Base-by-base conservation (phyloP, 139 green algal genomes). In the Limnomonas spitsbergensis region DNA sequence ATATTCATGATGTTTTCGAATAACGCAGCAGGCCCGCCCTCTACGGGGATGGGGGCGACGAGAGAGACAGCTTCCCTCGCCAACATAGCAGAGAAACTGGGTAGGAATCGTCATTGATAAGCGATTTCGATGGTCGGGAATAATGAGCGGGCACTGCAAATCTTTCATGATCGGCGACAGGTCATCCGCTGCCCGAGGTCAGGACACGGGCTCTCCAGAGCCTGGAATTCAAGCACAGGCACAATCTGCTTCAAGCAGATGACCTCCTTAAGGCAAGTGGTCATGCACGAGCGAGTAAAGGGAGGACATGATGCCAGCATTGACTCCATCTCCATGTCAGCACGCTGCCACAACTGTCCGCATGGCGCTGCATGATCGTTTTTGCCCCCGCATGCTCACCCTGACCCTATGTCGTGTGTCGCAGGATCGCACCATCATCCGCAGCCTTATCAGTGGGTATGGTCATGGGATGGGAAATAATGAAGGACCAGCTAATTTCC, bases 211-310 rank as follows among this genome's bases (percentile, higher is more conserved):
- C 85, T 0, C 61, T 90, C 26, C 78, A 90, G 47, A 89, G 79
- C 66, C 40, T 92, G 26, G 80, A 90, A 4, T 92, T 92, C 79
- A 92, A 92, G 53, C 72, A 85, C 24, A 89, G 83, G 40, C 85
- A 90, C 69, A 82, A 82, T 0, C 68, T 92, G 20, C 29, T 88
- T n/a, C 35, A 20, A 2, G 42, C 69, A 67, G 83, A 76, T 2
- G 88, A 88, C 3, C 36, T 90, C 0, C 47, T 82, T 31, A 56
- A 83, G 78, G 85, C 85, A 24, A 42, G 69, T 27, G 2, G 37
- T 66, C 24, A 32, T 79, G 31, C 39, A 56, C 34, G 38, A 32
- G 35, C 32, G 31, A 38, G 29, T 74, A 6, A 32, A 31, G 6
- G 36, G 7, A 35, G 37, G 1, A 77, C 70, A 38, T 77, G 70